A percentile compares a stretch with the other conserved stretches of the same genome.
These are phyloP conservation scores for Boletus eberwhitei DNA, from an alignment of 768 basidiomycete genomes.

Conservation along the genomic window DNA sequence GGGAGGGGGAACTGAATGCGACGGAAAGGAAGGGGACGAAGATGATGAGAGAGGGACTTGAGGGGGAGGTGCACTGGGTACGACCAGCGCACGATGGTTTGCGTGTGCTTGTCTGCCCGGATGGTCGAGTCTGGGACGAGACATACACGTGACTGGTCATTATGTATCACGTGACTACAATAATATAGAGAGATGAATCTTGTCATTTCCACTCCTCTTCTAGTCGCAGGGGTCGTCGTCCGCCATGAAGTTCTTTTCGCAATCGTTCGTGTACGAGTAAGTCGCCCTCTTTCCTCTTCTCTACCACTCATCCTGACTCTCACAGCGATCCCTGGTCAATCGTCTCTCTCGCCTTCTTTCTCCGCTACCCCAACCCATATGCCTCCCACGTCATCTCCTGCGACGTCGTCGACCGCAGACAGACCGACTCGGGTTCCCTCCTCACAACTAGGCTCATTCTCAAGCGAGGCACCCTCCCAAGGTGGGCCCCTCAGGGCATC, in stretches of 20 bases:
- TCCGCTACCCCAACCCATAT: conserved; percentile 95
- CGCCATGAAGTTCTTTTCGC: conserved; percentile 52
- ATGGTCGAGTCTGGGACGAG: conserved; percentile 47
- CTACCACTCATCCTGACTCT: not conserved
- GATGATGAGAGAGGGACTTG: conserved; percentile 45
- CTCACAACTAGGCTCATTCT: conserved; percentile 88
- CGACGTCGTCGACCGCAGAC: conserved; percentile 85
- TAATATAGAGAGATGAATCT: not conserved
- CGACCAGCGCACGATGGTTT: conserved; percentile 77
- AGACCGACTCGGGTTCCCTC: conserved; percentile 71
- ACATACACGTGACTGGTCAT: conserved; percentile 38
- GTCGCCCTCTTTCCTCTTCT: conserved; percentile 14
- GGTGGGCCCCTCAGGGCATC: conserved; percentile 87
- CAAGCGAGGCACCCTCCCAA: conserved; percentile 86
- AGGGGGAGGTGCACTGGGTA: conserved; percentile 51
- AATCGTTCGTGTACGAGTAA: conserved; percentile 56
- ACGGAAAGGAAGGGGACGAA: conserved; percentile 42
- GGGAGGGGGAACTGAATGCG: conserved; percentile 23
- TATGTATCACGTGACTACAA: conserved; percentile 7
- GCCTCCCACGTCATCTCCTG: conserved; percentile 92
- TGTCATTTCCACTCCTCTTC: not conserved
- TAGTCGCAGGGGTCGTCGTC: conserved; percentile 38
- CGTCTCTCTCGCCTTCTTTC: conserved; percentile 88
- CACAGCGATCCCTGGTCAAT: conserved; percentile 89
- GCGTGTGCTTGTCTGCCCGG: conserved; percentile 44